These are phyloP conservation scores for Trypanosoma mega DNA, from an alignment of 208 protist species.

Conservation along the genomic window DNA sequence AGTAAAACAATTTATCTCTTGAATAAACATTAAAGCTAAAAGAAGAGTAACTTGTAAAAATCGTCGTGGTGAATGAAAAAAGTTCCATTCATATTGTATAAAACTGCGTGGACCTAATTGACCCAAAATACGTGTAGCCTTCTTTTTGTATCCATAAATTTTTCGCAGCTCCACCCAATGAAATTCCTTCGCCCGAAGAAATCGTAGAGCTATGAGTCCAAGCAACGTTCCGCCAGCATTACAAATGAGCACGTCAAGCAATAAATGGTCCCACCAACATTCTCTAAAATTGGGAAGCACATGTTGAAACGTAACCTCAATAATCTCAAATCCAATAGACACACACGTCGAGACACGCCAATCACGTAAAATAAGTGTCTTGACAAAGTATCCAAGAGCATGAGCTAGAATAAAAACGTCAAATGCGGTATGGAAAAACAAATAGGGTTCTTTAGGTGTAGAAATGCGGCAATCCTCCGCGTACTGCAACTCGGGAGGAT, in stretches of 20 bases:
- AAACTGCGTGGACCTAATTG: slow-evolving; percentile 89
- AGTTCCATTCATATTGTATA: slow-evolving; percentile 90
- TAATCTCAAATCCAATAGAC: slow-evolving; percentile 93
- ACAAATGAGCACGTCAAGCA: slow-evolving; percentile 96
- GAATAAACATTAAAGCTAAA: slow-evolving; percentile 81
- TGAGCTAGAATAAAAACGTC: slow-evolving; percentile 96
- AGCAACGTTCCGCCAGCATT: slow-evolving; percentile 94
- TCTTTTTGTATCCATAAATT: slow-evolving; percentile 58
- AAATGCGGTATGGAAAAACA: slow-evolving; percentile 71
- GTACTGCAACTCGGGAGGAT: slow-evolving; percentile 90
- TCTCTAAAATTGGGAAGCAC: slow-evolving; percentile 96
- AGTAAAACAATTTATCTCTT: slow-evolving; percentile 96
- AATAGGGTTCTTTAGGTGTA: slow-evolving; percentile 75
- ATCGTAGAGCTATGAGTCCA: slow-evolving; percentile 71
- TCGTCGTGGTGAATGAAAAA: slow-evolving; percentile 69
- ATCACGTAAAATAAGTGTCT: slow-evolving; percentile 94
- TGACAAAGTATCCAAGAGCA: slow-evolving; percentile 92
- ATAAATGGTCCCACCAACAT: slow-evolving; percentile 98
- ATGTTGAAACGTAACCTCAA: slow-evolving; percentile 96
- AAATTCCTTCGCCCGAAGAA: slow-evolving; percentile 76
- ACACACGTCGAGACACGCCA: slow-evolving; percentile 84
- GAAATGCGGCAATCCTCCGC: slow-evolving; percentile 93
- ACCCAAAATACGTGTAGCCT: slow-evolving; percentile 55
- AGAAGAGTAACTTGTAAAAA: slow-evolving; percentile 67
- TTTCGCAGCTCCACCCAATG: slow-evolving; percentile 70